These are phyloP conservation scores for Sporodiniella umbellata DNA, from an alignment of 371 early-diverging fungal species.

Conservation along the genomic window DNA sequence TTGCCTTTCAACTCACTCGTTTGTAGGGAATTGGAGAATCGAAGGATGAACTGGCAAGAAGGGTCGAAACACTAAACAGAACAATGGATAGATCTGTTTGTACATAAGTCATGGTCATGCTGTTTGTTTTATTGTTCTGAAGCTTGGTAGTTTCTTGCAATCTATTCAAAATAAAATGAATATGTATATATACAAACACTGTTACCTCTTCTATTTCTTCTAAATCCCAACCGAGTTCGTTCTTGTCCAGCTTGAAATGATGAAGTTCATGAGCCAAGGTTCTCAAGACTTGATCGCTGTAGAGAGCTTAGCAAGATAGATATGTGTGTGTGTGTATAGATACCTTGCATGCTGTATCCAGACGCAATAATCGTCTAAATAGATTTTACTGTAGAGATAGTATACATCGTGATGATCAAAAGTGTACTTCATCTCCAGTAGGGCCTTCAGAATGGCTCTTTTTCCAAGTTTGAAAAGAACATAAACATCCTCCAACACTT, in stretches of 20 bases:
- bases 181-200: background rate
- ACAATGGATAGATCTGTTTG: too few relatives aligned
- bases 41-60: slow-evolving; percentile 46
- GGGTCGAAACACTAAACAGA: too few relatives aligned
- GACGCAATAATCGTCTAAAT: slow-evolving; percentile 93
- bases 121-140: background rate
- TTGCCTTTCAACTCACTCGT: too few relatives aligned
- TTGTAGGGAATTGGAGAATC: slow-evolving; percentile 35
- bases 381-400: slow-evolving; percentile 83
- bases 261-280: slow-evolving; percentile 80
- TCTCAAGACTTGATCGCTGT: slow-evolving; percentile 64
- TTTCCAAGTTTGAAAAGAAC: slow-evolving; percentile 81
- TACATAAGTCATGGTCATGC: too few relatives aligned
- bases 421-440: slow-evolving; percentile 74
- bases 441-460: slow-evolving; percentile 72
- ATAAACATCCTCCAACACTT: slow-evolving; percentile 77
- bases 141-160: background rate
- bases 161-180: background rate
- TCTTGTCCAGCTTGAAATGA: slow-evolving; percentile 63
- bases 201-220: slow-evolving; percentile 66
- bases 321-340: background rate
- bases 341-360: slow-evolving; percentile 86
- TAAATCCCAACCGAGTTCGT: slow-evolving; percentile 71
- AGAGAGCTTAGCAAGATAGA: background rate
- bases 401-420: slow-evolving; percentile 85